Evolutionary conservation across 1,284 basidiomycete genomes (phyloP), one percentile per base, ranked within the genome.

Genomic region (Rhodotorula sp.): DNA sequence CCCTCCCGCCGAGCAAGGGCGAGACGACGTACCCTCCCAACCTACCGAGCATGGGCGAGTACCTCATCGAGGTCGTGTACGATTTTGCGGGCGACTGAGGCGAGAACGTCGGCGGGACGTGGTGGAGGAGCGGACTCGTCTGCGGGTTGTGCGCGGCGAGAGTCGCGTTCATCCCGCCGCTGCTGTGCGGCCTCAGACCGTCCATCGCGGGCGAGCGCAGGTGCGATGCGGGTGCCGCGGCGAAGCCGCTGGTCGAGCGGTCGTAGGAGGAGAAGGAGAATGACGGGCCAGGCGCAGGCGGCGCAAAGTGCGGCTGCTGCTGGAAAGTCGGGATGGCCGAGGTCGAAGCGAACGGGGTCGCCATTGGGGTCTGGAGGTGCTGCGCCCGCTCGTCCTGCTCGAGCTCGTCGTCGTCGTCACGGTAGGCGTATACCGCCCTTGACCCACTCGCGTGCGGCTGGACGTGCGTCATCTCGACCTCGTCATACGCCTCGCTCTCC

Each of bases 81-180:
- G 27, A 53, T 29, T 30, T 30, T 19, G 24, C 53, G 32, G 53
- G 53, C 53, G 53, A 54, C 30, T 44, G 39, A 13, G 39, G 39
- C 39, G 39, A 44, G 39, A 44, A 15, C 13, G 13, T 44, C 39
- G 39, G 39, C 9, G 9, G 39, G 39, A 44, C 39, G 53, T 54
- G 53, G 30, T 54, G 53, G 32, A 54, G 53, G 20, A 54, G 53
- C 53, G 53, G 53, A 24, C 53, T 54, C 53, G 53, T 54, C 32
- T 54, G 53, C 29, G 29, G 39, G 39, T 44, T 54, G 20, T 24
- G 32, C 7, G 29, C 29, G 13, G 53, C 30, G 15, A 54, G 53
- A 20, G 53, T 54, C 53, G 53, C 53, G 19, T 54, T 8, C 53
- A 54, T 54, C 17, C 53, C 53, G 19, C 17, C 19, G 53, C 53